Conservation (phyloP, 768 basidiomycete genomes). For the Punctularia strigosozonata region DNA sequence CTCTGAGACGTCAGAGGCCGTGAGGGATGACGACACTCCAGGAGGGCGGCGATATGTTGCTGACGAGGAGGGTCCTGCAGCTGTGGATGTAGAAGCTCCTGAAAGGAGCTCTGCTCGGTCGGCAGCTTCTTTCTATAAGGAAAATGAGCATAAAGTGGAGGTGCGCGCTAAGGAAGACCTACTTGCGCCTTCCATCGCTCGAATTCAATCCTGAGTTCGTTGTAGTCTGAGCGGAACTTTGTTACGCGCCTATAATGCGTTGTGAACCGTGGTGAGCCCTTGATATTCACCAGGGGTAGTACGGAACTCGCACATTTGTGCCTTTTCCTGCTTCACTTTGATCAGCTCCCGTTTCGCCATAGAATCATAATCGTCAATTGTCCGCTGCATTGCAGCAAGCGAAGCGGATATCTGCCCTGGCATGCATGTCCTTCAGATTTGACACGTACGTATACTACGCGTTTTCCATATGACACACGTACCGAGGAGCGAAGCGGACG, state of each 20-base stretch:
- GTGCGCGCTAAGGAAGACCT: no score
- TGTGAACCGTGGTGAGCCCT: constrained; percentile 1
- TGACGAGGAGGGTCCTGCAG: constrained; percentile 32
- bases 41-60: constrained; percentile 61
- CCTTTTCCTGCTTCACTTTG: constrained; percentile 94
- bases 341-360: constrained; percentile 97
- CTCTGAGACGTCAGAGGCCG: constrained; percentile 44
- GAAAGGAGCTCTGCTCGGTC: constrained; percentile 58
- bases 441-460: constrained; percentile 1
- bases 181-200: constrained; percentile 63
- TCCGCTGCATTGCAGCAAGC: constrained; percentile 85
- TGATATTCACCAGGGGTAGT: constrained; percentile 1
- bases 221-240: constrained; percentile 82
- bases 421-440: constrained; percentile 13
- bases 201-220: constrained; percentile 73
- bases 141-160: no score
- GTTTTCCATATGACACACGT: constrained; percentile 7
- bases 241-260: constrained; percentile 63
- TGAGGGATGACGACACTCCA: constrained; percentile 13
- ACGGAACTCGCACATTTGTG: constrained; percentile 52
- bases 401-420: constrained; percentile 97
- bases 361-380: constrained; percentile 94
- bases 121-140: constrained; percentile 41
- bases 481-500: constrained; percentile 77
- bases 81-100: constrained; percentile 24